Evolutionary conservation across 2,329 filamentous ascomycete genomes (phyloP).

Genomic region (Alternaria infectoria): DNA sequence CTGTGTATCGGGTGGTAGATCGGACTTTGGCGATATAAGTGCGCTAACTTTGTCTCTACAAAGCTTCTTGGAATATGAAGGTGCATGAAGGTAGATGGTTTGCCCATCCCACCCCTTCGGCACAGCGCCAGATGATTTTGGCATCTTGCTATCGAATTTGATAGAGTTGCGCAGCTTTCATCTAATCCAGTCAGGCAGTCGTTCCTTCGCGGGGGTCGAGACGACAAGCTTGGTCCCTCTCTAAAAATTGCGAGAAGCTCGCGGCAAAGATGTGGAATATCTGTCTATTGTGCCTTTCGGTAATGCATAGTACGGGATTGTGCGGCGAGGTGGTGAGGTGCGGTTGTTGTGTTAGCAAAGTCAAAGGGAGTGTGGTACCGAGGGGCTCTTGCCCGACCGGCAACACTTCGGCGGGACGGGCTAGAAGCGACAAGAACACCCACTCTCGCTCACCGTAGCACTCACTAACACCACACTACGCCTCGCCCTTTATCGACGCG

Average conservation of each 20-base stretch:
- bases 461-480: not conserved
- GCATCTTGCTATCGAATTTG: not conserved
- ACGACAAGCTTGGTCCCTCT: not conserved
- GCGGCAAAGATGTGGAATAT: not conserved
- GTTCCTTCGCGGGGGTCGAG: not conserved
- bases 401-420: slow-evolving; percentile 6
- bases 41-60: slow-evolving; percentile 25
- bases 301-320: not conserved
- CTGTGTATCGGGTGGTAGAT: slow-evolving; percentile 20
- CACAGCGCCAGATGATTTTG: slow-evolving; percentile 4
- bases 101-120: slow-evolving; percentile 43
- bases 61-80: slow-evolving; percentile 42
- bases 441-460: not conserved
- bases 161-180: not conserved
- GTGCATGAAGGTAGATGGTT: slow-evolving; percentile 34
- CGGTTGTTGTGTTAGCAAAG: not conserved
- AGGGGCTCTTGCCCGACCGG: slow-evolving; percentile 4
- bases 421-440: not conserved
- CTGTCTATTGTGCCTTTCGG: not conserved
- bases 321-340: not conserved
- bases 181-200: not conserved
- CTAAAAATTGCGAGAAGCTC: not conserved
- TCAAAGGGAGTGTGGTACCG: not conserved
- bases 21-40: slow-evolving; percentile 28
- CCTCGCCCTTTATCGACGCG: not conserved